Conservation (phyloP, 768 basidiomycete genomes). For the Leccinum subtestaceum region DNA sequence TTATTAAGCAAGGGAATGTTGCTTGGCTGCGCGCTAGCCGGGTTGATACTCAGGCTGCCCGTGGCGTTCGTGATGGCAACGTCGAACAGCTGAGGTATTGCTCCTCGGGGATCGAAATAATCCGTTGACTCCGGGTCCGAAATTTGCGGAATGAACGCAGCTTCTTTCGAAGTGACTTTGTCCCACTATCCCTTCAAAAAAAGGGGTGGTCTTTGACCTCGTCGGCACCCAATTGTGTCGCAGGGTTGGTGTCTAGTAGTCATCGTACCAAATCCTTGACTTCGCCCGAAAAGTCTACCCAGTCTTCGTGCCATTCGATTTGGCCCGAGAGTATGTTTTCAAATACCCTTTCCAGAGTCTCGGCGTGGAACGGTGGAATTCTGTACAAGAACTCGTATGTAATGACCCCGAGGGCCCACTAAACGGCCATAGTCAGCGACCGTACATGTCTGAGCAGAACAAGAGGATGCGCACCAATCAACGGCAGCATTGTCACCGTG, state of each 20-base stretch:
- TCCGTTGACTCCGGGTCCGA: slow-evolving; percentile 98
- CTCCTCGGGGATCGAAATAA: slow-evolving; percentile 97
- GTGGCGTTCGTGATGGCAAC: slow-evolving; percentile 46
- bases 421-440: slow-evolving; percentile 17
- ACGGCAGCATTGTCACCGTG: slow-evolving; percentile 93
- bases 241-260: slow-evolving; percentile 78
- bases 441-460: slow-evolving; percentile 7
- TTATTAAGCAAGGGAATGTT: slow-evolving; percentile 33
- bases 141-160: slow-evolving; percentile 93
- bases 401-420: slow-evolving; percentile 99
- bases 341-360: slow-evolving; percentile 95
- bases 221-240: slow-evolving; percentile 76
- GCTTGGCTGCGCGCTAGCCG: slow-evolving; percentile 16
- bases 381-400: slow-evolving; percentile 98
- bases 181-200: slow-evolving; percentile 91
- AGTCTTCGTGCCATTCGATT: slow-evolving; percentile 95
- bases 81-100: slow-evolving; percentile 86
- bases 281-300: slow-evolving; percentile 83
- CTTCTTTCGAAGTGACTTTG: slow-evolving; percentile 81
- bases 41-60: slow-evolving; percentile 42
- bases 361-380: slow-evolving; percentile 95
- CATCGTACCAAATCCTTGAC: slow-evolving; percentile 88
- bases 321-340: slow-evolving; percentile 96
- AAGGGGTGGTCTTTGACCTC: slow-evolving; percentile 94
- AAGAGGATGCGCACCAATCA: slow-evolving; percentile 71